phyloP scores from a whole-genome alignment of 495 filamentous ascomycete species.

The Aspergillus sclerotioniger region DNA sequence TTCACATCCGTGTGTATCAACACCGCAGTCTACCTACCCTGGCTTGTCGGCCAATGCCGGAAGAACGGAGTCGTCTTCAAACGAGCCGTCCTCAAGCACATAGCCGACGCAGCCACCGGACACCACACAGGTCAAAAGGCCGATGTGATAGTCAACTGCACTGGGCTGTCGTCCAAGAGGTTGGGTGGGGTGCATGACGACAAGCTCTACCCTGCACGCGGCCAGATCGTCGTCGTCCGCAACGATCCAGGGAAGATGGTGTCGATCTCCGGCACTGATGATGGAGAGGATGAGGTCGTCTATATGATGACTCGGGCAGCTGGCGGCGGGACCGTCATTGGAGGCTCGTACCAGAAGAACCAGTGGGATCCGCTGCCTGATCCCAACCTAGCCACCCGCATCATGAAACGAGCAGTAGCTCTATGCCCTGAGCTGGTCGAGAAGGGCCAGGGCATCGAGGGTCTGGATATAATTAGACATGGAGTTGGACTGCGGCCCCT shows the following conservation, averaged over 20 bases:
- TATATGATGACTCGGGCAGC: constrained; percentile 92
- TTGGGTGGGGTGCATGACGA: constrained; percentile 82
- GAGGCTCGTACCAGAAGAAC: constrained; percentile 80
- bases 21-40: constrained; percentile 81
- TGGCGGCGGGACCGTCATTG: constrained; percentile 76
- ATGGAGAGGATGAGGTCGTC: constrained; percentile 72
- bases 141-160: constrained; percentile 82
- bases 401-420: constrained; percentile 82
- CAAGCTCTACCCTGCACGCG: constrained; percentile 72
- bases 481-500: constrained; percentile 83
- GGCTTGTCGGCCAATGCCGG: constrained; percentile 74
- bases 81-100: constrained; percentile 60
- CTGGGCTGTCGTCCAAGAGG: constrained; percentile 68
- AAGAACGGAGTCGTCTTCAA: constrained; percentile 65
- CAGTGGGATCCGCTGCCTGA: constrained; percentile 83
- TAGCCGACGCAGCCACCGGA: constrained; percentile 63
- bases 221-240: constrained; percentile 84
- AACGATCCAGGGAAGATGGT: constrained; percentile 76
- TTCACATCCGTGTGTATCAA: constrained; percentile 93
- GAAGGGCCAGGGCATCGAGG: constrained; percentile 73
- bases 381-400: constrained; percentile 74
- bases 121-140: constrained; percentile 63
- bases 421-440: constrained; percentile 69
- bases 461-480: constrained; percentile 80
- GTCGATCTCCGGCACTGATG: constrained; percentile 71